These are phyloP conservation scores for Alternaria sp. DNA, from an alignment of 2,329 filamentous ascomycete genomes.

Conservation along the genomic window DNA sequence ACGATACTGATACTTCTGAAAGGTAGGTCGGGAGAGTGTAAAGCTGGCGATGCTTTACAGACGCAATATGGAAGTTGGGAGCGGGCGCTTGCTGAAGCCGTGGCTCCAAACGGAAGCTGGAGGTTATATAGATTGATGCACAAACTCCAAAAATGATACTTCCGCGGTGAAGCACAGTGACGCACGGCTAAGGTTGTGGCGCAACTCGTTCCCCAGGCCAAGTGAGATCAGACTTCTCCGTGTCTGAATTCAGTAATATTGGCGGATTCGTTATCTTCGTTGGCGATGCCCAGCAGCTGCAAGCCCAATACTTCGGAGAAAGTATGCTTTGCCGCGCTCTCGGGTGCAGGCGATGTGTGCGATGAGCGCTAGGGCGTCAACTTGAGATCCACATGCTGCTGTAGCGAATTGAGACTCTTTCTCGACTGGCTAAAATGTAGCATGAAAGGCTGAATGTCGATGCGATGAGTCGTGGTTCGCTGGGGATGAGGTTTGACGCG, in stretches of 20 bases:
- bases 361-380: slow-evolving; percentile 26
- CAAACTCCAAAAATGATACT: slow-evolving; percentile 29
- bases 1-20: slow-evolving; percentile 2
- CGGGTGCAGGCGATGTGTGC: slow-evolving; percentile 12
- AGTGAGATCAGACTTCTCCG: slow-evolving; percentile 32
- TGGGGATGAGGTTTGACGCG: slow-evolving; percentile 25
- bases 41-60: slow-evolving; percentile 9
- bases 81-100: slow-evolving; percentile 24
- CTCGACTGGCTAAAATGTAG: slow-evolving; percentile 3
- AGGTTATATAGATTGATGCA: slow-evolving; percentile 34
- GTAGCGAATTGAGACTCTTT: slow-evolving; percentile 16
- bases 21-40: slow-evolving; percentile 9
- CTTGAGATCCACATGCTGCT: slow-evolving; percentile 10
- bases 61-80: slow-evolving; percentile 9
- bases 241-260: slow-evolving; percentile 18
- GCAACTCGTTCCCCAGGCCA: slow-evolving; percentile 29
- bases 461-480: slow-evolving; percentile 23
- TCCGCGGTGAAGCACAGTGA: slow-evolving; percentile 44
- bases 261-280: slow-evolving; percentile 38
- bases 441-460: slow-evolving; percentile 23
- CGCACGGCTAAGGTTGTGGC: slow-evolving; percentile 31
- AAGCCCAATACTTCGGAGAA: slow-evolving; percentile 20
- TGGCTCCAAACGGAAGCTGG: slow-evolving; percentile 17
- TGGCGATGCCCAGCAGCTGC: slow-evolving; percentile 14
- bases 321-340: slow-evolving; percentile 17